A percentile compares a stretch with the other conserved stretches of the same genome.
Evolutionary conservation across 2,329 filamentous ascomycete species (phyloP).

Genomic region (Nemania sp.): DNA sequence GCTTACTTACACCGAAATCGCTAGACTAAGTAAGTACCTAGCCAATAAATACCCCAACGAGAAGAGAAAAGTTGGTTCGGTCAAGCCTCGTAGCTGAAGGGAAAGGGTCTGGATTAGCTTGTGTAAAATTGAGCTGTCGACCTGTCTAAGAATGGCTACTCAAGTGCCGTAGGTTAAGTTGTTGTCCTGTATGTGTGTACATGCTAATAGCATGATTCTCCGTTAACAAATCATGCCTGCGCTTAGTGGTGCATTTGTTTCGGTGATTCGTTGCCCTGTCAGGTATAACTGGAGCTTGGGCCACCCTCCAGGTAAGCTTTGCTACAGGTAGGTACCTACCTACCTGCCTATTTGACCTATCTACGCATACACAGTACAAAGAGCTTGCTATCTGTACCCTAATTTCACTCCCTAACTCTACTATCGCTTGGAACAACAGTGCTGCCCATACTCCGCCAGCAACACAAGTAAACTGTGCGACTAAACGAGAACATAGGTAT

Average conservation of each 20-base stretch:
- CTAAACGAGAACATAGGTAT: not conserved
- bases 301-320: not conserved
- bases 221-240: not conserved
- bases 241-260: conserved; percentile 2
- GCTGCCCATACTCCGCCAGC: no score
- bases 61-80: not conserved
- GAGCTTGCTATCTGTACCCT: no score
- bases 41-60: not conserved
- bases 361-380: no score
- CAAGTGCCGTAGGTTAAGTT: not conserved
- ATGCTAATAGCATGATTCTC: conserved; percentile 8
- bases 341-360: no score
- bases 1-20: conserved; percentile 16
- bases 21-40: no score
- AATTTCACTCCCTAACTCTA: no score
- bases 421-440: no score
- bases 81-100: not conserved
- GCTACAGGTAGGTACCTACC: not conserved
- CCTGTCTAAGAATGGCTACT: conserved; percentile 4
- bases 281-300: conserved; percentile 5
- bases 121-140: conserved; percentile 9
- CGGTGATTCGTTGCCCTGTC: conserved; percentile 10
- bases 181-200: not conserved
- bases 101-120: not conserved
- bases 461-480: no score